phyloP scores from a whole-genome alignment of 352 stramenopile genomes.

The Globisporangium rhizosaccharum region DNA sequence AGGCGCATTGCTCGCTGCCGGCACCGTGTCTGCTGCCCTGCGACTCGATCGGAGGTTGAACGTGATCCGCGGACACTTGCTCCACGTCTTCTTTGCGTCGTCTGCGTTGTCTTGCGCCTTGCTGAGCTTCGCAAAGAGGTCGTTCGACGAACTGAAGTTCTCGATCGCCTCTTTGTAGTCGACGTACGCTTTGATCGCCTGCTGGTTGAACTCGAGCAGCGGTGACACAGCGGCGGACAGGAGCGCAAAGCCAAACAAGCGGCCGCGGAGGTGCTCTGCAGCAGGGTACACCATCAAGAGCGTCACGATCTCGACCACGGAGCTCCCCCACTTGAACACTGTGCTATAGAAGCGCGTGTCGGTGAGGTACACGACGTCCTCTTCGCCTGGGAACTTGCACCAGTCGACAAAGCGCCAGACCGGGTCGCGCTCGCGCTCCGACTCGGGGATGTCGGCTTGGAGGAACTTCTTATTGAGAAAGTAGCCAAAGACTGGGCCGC shows the following conservation, averaged over 20 bases:
- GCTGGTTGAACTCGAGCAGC: constrained; percentile 48
- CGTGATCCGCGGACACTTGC: background rate
- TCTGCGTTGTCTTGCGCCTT: constrained; percentile 13
- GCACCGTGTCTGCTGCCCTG: background rate
- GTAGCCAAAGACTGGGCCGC: constrained; percentile 50
- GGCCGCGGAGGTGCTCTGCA: constrained; percentile 6
- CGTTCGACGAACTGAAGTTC: constrained; percentile 20
- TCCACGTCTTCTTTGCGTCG: constrained; percentile 1
- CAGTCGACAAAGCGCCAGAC: constrained; percentile 37
- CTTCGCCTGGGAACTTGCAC: constrained; percentile 31
- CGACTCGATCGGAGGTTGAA: background rate
- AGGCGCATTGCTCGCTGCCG: background rate
- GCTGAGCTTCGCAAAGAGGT: constrained; percentile 18
- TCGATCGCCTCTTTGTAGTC: constrained; percentile 38
- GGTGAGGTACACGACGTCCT: constrained; percentile 45
- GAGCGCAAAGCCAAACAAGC: constrained; percentile 29
- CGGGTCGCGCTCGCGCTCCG: constrained; percentile 40
- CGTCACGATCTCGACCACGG: constrained; percentile 40
- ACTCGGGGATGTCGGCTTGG: constrained; percentile 50
- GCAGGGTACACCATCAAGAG: constrained; percentile 29
- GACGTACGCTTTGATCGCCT: constrained; percentile 46
- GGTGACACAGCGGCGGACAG: constrained; percentile 34
- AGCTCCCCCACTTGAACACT: constrained; percentile 40
- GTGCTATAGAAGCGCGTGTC: constrained; percentile 48
- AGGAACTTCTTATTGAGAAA: constrained; percentile 58